Evolutionary conservation across 768 basidiomycete genomes (phyloP).

Genomic region (Cantharellus anzutake): DNA sequence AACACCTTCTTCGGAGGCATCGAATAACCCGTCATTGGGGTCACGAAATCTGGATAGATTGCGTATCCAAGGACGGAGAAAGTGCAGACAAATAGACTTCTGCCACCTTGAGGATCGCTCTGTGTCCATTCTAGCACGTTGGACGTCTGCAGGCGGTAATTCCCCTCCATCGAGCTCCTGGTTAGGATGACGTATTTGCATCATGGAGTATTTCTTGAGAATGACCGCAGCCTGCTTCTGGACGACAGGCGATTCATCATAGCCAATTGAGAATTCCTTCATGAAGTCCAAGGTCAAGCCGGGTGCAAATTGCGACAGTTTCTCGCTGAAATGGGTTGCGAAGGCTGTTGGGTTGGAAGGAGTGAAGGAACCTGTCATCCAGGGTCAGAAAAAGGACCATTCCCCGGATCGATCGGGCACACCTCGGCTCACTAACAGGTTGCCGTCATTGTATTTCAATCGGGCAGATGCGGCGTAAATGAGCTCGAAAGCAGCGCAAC

Average conservation of each 20-base stretch:
- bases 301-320: constrained; percentile 52
- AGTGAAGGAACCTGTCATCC: constrained; percentile 39
- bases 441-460: constrained; percentile 56
- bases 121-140: neutral
- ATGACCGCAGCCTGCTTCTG: neutral
- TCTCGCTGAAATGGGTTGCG: constrained; percentile 46
- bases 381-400: neutral
- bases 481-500: constrained; percentile 61
- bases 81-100: constrained; percentile 56
- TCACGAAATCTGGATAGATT: constrained; percentile 57
- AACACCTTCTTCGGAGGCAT: constrained; percentile 52
- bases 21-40: constrained; percentile 45
- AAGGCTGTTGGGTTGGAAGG: constrained; percentile 47
- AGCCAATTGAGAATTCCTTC: constrained; percentile 53
- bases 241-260: constrained; percentile 18
- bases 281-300: constrained; percentile 77
- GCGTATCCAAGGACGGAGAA: constrained; percentile 76
- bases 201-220: neutral
- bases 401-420: neutral
- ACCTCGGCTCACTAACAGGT: constrained; percentile 56
- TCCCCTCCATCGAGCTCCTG: neutral
- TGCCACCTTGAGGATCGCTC: constrained; percentile 17
- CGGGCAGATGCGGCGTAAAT: constrained; percentile 58
- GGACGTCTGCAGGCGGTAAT: neutral
- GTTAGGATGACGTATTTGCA: neutral